Base-by-base conservation (phyloP, 1,284 basidiomycete genomes). In the Xanthoconium separans region DNA sequence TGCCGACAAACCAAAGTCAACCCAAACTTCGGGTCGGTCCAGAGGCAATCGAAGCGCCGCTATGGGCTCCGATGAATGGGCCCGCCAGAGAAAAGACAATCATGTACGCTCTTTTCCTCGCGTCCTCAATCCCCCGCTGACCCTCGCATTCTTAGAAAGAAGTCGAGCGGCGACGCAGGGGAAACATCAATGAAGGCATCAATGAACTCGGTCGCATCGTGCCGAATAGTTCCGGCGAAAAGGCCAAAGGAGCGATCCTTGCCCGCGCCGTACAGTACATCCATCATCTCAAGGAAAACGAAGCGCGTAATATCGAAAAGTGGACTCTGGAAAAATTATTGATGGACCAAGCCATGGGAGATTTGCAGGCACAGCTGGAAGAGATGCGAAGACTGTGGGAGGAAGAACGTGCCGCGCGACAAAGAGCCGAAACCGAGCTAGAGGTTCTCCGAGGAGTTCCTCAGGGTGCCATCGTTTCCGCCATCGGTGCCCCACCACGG, bases 161-260 rank as follows among this genome's bases (percentile, higher is more conserved):
- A 73, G 95, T 98, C 12, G 95, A 98, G 73, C 89, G 95, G 54
- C 83, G 94, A 43, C 87, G 95, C 48, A 81, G 95, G 53, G 91
- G 93, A 18, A 95, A 94, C 64, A 98, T 98, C 75, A 96, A 96
- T 70, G 91, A 95, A 57, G 95, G 95, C 0, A 97, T 98, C 75
- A 93, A 90, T 68, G 90, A 94, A 67, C 85, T 98, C 24, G 89
- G 91, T 2, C 82, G 87, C 9, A 93, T 95, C 62, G 89, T 97
- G 3, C 95, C 95, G 8, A 89, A 86, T 59, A 89, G 87, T 43
- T 87, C 89, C 0, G 90, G 91, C 47, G 92, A 94, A 70, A 93
- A 95, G 64, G 87, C 87, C 51, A 95, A 95, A 67, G 91, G 91
- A 31, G 91, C 91, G 9, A 91, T 95, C 61, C 84, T 95, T 34